Evolutionary conservation across 768 basidiomycete species (phyloP), one percentile per base, ranked within the genome.

Genomic region (Trametes cubensis): DNA sequence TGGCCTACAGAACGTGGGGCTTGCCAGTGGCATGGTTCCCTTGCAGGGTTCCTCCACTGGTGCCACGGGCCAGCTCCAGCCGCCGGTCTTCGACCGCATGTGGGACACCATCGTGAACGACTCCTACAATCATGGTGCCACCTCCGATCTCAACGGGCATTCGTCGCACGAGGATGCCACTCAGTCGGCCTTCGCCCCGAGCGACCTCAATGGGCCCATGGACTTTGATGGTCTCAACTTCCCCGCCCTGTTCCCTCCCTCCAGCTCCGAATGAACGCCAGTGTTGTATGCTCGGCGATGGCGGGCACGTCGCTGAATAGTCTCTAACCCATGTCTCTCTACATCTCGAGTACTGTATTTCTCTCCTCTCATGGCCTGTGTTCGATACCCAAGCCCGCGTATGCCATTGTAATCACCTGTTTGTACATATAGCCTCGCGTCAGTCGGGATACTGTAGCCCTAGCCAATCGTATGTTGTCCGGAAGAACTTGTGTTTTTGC

Each of bases 401-500:
- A 51, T 42, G 57, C 50, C 40, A 34, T 34, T 44, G 13, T 61
- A 61, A 61, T 61, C n/a, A 14, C 23, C 44, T 54, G 47, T 48
- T 38, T 61, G 60, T 61, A 61, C 60, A 61, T 61, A 50, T 50
- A 47, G 28, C 34, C 49, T 21, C 52, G 46, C 41, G 30, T 25
- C 30, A 18, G 28, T 45, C 38, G 38, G 51, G 44, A 44, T 42
- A 55, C 53, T 61, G 60, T 61, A 61, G 47, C 60, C 53, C 50
- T 55, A 59, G 58, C 25, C 38, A 39, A 55, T 44, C 34, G n/a
- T 46, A 14, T 39, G 8, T 34, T 50, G 8, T 13, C 10, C 42
- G 15, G 2, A 13, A 7, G 28, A 17, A 25, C 3, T 40, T 47
- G 10, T n/a, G 23, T 14, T 47, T 47, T 5, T 47, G 46, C 46